phyloP scores from a whole-genome alignment of 2,329 filamentous ascomycete genomes.

The Drechslerella coelobrocha region DNA sequence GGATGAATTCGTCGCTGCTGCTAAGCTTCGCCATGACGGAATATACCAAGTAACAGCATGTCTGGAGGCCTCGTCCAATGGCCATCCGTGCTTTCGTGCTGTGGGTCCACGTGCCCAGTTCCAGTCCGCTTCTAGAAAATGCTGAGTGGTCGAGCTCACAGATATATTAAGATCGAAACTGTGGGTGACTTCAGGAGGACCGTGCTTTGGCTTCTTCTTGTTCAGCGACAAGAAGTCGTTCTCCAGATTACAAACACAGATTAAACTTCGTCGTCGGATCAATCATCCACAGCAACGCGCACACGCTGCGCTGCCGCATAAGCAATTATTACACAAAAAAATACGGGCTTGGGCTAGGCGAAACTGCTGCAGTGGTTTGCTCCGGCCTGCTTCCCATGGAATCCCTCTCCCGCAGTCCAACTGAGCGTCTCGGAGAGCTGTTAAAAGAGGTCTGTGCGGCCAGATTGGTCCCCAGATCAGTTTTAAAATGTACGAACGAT shows the following conservation, averaged over 20 bases:
- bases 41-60: slow-evolving; percentile 15
- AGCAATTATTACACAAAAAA: no score
- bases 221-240: slow-evolving; percentile 2
- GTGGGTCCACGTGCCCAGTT: slow-evolving; percentile 48
- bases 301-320: no score
- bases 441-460: slow-evolving; percentile 43
- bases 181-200: background rate
- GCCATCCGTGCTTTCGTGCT: slow-evolving; percentile 1
- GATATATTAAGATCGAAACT: slow-evolving; percentile 6
- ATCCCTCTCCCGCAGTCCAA: no score
- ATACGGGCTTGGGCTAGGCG: no score
- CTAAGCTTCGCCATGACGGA: slow-evolving; percentile 36
- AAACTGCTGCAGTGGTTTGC: no score
- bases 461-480: slow-evolving; percentile 27
- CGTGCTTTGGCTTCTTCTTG: slow-evolving; percentile 9
- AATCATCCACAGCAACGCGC: no score
- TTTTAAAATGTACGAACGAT: slow-evolving; percentile 44
- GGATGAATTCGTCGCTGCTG: slow-evolving; percentile 27
- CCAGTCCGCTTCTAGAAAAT: slow-evolving; percentile 46
- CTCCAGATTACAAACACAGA: background rate
- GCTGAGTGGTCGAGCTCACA: slow-evolving; percentile 22
- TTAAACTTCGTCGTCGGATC: no score
- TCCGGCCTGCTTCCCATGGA: no score
- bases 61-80: background rate
- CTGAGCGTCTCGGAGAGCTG: background rate